Percentiles rank a stretch among this genome's conserved stretches.
phyloP scores from a whole-genome alignment of 148 eudicot genomes.

The Euryodendron excelsum region DNA sequence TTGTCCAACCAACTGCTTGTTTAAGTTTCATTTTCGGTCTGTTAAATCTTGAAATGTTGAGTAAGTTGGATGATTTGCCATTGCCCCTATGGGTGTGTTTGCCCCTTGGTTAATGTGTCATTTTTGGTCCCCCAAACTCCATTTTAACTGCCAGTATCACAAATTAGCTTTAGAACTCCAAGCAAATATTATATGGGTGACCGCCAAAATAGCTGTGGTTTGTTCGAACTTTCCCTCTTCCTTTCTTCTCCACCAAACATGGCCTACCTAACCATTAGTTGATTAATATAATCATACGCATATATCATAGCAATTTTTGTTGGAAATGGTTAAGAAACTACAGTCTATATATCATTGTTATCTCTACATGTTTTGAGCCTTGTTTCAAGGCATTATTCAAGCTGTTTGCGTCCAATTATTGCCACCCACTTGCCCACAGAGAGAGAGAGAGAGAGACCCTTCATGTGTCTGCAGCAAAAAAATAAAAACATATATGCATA shows the following conservation, averaged over 20 bases:
- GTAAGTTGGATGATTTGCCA: neutral
- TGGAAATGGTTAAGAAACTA: too few species aligned
- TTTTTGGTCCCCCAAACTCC: neutral
- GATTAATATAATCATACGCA: too few species aligned
- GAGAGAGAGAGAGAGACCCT: too few species aligned
- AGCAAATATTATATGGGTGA: neutral
- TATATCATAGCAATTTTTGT: too few species aligned
- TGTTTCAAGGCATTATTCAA: neutral
- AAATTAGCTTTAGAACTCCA: neutral
- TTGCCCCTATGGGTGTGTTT: neutral
- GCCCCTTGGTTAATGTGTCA: neutral
- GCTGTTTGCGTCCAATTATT: too few species aligned
- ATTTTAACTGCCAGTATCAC: neutral
- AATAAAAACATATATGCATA: too few species aligned
- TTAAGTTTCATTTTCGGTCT: constrained; percentile 3
- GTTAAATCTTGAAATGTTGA: neutral
- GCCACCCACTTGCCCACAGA: too few species aligned
- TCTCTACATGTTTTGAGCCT: neutral
- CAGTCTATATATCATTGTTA: too few species aligned
- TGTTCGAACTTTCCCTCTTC: constrained; percentile 10
- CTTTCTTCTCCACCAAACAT: neutral
- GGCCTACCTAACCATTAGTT: too few species aligned
- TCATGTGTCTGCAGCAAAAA: too few species aligned
- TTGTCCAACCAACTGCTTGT: neutral
- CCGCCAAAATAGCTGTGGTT: neutral